These are phyloP conservation scores for Lentinus polychrous DNA, from an alignment of 1,284 basidiomycete species.

Conservation along the genomic window DNA sequence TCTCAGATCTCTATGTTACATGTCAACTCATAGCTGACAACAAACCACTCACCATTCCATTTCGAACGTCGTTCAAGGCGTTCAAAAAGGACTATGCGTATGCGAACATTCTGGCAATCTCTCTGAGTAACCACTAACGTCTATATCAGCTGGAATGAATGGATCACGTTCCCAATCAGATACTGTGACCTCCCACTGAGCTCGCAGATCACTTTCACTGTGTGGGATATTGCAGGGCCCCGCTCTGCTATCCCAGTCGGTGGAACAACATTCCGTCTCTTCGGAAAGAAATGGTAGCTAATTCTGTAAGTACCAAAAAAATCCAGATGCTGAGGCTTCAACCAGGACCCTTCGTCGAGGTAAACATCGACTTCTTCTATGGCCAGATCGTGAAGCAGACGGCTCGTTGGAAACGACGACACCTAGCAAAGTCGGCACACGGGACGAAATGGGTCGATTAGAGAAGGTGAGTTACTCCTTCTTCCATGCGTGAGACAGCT, in stretches of 20 bases:
- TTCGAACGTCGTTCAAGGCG: constrained; percentile 87
- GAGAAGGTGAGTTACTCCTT: constrained; percentile 65
- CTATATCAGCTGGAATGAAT: constrained; percentile 83
- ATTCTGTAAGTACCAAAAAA: not conserved
- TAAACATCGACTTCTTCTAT: constrained; percentile 84
- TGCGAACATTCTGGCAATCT: constrained; percentile 18
- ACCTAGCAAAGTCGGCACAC: constrained; percentile 73
- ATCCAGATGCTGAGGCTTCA: not conserved
- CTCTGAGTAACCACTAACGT: not conserved
- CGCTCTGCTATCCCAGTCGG: constrained; percentile 74
- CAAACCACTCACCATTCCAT: constrained; percentile 85
- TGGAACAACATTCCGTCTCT: constrained; percentile 84
- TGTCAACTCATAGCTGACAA: constrained; percentile 90
- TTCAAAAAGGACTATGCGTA: constrained; percentile 83
- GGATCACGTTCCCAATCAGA: constrained; percentile 84
- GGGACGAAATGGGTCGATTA: constrained; percentile 91
- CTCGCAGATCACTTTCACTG: constrained; percentile 88
- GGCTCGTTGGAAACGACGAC: constrained; percentile 77
- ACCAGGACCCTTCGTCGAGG: constrained; percentile 81
- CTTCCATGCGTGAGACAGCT: not conserved
- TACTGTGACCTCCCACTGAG: constrained; percentile 87
- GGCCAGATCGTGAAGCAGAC: constrained; percentile 82
- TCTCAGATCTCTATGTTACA: constrained; percentile 89
- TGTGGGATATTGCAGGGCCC: constrained; percentile 89
- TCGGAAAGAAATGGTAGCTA: constrained; percentile 85